Percentiles rank a stretch among this genome's conserved stretches.
phyloP scores from a whole-genome alignment of 306 rosid genomes.

The Parietaria judaica region DNA sequence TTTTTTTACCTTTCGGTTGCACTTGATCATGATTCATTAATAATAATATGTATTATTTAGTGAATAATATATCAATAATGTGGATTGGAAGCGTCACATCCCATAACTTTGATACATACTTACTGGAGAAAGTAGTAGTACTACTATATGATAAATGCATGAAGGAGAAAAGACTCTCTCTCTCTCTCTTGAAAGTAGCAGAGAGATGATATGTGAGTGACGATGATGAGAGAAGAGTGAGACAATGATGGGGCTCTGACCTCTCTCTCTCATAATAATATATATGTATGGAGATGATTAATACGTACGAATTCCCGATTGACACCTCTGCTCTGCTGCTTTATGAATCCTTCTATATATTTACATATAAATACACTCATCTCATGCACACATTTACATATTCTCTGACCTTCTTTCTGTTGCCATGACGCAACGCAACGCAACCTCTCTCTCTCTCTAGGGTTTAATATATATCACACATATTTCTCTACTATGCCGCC shows the following conservation, averaged over 20 bases:
- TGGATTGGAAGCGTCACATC: no score
- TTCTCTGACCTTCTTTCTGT: constrained; percentile 4
- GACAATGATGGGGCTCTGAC: constrained; percentile 74
- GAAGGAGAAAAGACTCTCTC: not conserved
- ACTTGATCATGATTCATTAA: no score
- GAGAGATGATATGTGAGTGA: not conserved
- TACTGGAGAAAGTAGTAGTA: no score
- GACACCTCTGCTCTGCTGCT: constrained; percentile 29
- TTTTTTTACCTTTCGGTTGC: no score
- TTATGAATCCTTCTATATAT: not conserved
- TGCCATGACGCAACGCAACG: no score
- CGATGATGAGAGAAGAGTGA: constrained; percentile 21
- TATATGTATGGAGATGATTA: constrained; percentile 17
- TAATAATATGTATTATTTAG: no score
- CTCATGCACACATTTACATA: not conserved
- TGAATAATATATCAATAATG: no score
- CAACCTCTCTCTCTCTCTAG: not conserved
- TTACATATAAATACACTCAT: not conserved
- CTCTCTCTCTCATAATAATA: constrained; percentile 16
- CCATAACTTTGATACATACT: no score
- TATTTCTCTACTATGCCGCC: constrained; percentile 30
- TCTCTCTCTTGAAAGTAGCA: not conserved
- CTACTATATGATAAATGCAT: not conserved
- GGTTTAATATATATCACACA: not conserved
- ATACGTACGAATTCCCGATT: constrained; percentile 32